phyloP scores from a whole-genome alignment of 768 basidiomycete species.

The Mycena rosella region DNA sequence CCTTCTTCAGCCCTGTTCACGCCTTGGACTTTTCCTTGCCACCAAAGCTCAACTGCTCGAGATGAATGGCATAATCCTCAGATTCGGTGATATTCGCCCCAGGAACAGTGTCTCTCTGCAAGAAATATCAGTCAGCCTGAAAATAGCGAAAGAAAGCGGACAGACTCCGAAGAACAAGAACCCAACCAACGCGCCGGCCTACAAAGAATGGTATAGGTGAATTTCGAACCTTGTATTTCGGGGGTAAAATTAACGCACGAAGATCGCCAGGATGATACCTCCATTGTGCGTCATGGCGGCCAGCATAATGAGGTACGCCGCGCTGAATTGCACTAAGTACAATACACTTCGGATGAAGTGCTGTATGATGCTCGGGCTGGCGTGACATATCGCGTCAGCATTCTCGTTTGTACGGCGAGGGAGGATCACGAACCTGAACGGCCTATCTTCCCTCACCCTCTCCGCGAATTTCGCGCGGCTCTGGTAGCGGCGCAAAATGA shows the following conservation, averaged over 20 bases:
- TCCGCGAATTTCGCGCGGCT: conserved; percentile 11
- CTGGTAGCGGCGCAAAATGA: conserved; percentile 28
- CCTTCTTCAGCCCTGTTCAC: background rate
- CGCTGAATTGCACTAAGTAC: conserved; percentile 26
- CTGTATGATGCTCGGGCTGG: conserved; percentile 25
- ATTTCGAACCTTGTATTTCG: background rate
- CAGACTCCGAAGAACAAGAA: conserved; percentile 32
- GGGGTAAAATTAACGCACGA: background rate
- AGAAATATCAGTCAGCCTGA: background rate
- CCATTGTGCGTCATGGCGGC: conserved; percentile 35
- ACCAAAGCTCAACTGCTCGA: conserved; percentile 19
- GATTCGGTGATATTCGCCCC: conserved; percentile 21
- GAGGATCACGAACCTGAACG: conserved; percentile 8
- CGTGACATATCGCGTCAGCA: background rate
- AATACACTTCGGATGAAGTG: conserved; percentile 32
- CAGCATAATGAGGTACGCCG: conserved; percentile 32
- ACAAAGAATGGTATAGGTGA: background rate
- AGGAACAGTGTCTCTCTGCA: conserved; percentile 23
- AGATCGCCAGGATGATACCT: conserved; percentile 26
- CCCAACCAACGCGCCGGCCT: conserved; percentile 28
- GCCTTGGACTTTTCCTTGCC: background rate
- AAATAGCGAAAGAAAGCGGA: background rate
- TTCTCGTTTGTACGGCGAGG: background rate
- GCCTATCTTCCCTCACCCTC: background rate
- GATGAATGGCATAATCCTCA: conserved; percentile 17